phyloP scores from a whole-genome alignment of 495 filamentous ascomycete species.

The Daldinia loculata region DNA sequence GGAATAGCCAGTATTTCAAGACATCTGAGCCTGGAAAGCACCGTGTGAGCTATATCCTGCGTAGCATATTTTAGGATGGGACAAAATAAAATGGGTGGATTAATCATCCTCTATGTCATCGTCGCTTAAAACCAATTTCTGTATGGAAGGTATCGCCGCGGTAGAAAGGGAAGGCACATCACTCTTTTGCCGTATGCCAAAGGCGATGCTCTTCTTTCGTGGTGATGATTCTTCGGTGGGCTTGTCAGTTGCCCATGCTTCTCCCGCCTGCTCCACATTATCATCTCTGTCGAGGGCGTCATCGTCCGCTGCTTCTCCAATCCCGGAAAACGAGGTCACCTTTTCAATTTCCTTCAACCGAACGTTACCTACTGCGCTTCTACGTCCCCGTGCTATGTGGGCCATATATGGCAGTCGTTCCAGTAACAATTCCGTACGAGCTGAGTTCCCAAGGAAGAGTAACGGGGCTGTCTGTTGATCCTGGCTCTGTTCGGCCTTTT shows the following conservation, averaged over 20 bases:
- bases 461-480: conserved; percentile 45
- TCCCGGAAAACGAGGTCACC: conserved; percentile 72
- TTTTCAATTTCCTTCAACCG: conserved; percentile 66
- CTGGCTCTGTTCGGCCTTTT: conserved; percentile 26
- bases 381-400: conserved; percentile 62
- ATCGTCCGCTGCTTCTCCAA: conserved; percentile 55
- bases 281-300: conserved; percentile 58
- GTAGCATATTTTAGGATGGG: not conserved
- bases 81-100: not conserved
- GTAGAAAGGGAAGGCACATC: conserved; percentile 27
- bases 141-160: conserved; percentile 56
- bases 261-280: conserved; percentile 50
- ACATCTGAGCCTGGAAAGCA: not conserved
- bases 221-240: conserved; percentile 56
- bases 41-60: not conserved
- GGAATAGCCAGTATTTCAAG: conserved; percentile 17
- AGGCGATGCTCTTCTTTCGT: conserved; percentile 49
- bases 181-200: conserved; percentile 44
- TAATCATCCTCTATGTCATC: conserved; percentile 95
- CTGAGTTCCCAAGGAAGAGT: conserved; percentile 65
- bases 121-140: conserved; percentile 82
- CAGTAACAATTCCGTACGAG: conserved; percentile 77
- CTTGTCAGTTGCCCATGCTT: conserved; percentile 67
- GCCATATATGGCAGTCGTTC: conserved; percentile 87
- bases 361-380: conserved; percentile 37